phyloP scores from a whole-genome alignment of 2,329 filamentous ascomycete species.

The Cryoendolithus antarcticus region DNA sequence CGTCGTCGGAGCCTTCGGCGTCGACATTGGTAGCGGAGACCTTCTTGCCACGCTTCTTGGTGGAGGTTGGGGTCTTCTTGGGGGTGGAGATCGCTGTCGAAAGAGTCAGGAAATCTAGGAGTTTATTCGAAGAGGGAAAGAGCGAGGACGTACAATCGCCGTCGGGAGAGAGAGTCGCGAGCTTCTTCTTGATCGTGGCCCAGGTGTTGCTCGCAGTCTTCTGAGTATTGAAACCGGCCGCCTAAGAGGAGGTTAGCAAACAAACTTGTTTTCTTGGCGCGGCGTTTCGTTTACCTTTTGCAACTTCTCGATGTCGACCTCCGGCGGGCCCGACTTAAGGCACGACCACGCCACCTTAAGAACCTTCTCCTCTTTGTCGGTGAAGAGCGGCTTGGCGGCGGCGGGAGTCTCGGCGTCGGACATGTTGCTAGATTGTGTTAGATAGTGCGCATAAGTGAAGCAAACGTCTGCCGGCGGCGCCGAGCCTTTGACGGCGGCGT shows the following conservation, averaged over 20 bases:
- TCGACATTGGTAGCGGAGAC: conserved; percentile 5
- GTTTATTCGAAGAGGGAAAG: background rate
- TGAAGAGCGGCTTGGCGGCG: conserved; percentile 12
- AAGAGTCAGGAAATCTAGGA: background rate
- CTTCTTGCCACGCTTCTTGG: conserved; percentile 20
- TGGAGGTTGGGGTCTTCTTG: conserved; percentile 6
- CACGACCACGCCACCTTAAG: conserved; percentile 20
- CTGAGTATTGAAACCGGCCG: conserved; percentile 19
- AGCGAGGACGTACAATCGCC: conserved; percentile 5
- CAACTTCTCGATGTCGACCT: conserved; percentile 23
- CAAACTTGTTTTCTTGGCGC: too few species aligned
- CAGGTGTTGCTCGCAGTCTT: conserved; percentile 25
- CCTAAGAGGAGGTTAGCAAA: background rate
- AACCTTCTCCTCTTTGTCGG: conserved; percentile 17
- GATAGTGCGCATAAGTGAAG: too few species aligned
- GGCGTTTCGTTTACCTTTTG: background rate
- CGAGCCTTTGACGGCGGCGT: too few species aligned
- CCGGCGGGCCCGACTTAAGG: conserved; percentile 21
- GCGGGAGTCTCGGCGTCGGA: conserved; percentile 3
- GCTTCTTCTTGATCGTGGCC: conserved; percentile 24
- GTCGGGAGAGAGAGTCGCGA: conserved; percentile 10
- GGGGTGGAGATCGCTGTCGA: conserved; percentile 1
- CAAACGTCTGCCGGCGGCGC: too few species aligned
- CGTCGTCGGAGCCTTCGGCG: background rate
- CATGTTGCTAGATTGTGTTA: background rate